Evolutionary conservation across 2,329 filamentous ascomycete species (phyloP), one percentile per base, ranked within the genome.

Genomic region (Hypoxylon sp.): DNA sequence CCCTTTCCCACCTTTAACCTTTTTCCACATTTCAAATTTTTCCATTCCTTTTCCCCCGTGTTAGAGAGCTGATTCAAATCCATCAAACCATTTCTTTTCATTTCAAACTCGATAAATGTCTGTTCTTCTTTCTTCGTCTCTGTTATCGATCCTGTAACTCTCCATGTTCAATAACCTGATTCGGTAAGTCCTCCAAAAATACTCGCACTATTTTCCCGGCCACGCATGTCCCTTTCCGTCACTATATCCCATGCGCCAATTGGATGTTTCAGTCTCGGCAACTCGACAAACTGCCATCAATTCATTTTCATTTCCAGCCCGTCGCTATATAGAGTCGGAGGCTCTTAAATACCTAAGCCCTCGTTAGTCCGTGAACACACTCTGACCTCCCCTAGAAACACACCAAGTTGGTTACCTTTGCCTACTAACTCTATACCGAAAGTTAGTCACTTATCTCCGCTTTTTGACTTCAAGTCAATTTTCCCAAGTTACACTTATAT

Each of bases 211-310:
- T 57, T 63, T 57, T 57, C 48, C 54, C 58, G 48, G 51, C 52
- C 45, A 30, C 43, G 23, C 52, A 61, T 64, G 43, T 23, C 60
- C 57, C 63, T 67, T 67, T 63, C 66, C 59, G 60, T 52, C 52
- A 39, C 55, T 46, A 57, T 50, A 55, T 58, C 39, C 23, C 43
- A 53, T 37, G 56, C 61, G 48, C 67, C 67, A 69, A 69, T 67
- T 63, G 63, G 45, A 56, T 32, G 14, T 29, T 55, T 34, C 37
- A n/a, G 53, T 60, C 60, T 53, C 48, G 63, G 63, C 56, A 69
- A 69, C 63, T 69, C 47, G 63, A 60, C 56, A 56, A 37, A 52
- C 56, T 61, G 52, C 51, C 63, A 56, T 61, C 66, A 54, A 65
- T 61, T 62, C 58, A 63, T 65, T 54, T n/a, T 58, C 32, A 54